Evolutionary conservation across 345 rosid species (phyloP).

Genomic region (Salix koriyanagi): DNA sequence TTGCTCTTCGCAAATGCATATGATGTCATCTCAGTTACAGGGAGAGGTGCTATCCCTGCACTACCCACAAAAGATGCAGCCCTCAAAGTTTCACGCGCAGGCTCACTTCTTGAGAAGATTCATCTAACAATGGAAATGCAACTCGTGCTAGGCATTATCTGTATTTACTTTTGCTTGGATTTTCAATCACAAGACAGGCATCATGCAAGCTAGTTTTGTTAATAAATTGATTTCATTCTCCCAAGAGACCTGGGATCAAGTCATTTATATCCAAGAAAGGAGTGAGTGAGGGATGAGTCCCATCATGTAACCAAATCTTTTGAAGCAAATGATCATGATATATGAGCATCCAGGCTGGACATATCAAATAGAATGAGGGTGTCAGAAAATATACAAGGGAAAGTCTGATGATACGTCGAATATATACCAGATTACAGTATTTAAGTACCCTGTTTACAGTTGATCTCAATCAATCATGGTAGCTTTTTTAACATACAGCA

Average conservation of each 20-base stretch:
- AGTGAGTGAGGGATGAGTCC: not conserved
- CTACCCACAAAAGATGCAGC: conserved; percentile 9
- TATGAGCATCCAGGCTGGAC: not conserved
- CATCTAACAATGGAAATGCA: too few species aligned
- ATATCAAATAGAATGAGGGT: too few species aligned
- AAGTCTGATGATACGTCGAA: not conserved
- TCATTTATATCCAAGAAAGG: not conserved
- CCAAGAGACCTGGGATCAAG: not conserved
- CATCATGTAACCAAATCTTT: not conserved
- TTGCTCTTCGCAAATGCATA: conserved; percentile 9
- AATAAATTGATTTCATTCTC: not conserved
- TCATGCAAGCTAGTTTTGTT: not conserved
- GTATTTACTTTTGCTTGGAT: not conserved
- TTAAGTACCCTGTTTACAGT: not conserved
- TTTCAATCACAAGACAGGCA: too few species aligned
- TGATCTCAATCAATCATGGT: not conserved
- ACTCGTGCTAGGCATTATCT: not conserved
- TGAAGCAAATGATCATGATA: not conserved
- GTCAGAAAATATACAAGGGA: not conserved
- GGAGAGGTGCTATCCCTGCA: not conserved
- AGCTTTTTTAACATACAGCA: not conserved
- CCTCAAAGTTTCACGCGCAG: not conserved
- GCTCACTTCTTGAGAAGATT: not conserved
- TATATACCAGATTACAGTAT: not conserved
- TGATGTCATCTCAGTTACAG: conserved; percentile 4